A percentile compares a stretch with the other conserved stretches of the same genome.
Conservation (phyloP, 2,329 filamentous ascomycete genomes). For the Cytospora schulzeri region DNA sequence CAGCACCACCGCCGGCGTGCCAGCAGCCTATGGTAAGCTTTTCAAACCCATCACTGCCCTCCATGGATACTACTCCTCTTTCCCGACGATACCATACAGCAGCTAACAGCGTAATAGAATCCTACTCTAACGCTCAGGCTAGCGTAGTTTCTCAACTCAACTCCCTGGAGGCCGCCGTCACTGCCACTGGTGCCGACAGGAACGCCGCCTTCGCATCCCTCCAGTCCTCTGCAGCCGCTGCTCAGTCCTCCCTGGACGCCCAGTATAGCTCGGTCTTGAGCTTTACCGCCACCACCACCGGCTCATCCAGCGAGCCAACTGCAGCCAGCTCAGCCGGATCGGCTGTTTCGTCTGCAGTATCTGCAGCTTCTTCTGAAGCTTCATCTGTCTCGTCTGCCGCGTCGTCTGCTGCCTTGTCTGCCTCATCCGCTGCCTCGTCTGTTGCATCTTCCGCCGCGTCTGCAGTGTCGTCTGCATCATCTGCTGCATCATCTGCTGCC, state of each 20-base stretch:
- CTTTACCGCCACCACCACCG: slow-evolving; percentile 1
- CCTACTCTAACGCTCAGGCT: slow-evolving; percentile 14
- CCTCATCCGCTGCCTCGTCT: neutral
- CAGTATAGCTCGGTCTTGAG: slow-evolving; percentile 11
- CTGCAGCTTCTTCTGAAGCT: neutral
- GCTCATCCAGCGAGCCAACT: neutral
- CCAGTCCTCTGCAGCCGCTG: slow-evolving; percentile 16
- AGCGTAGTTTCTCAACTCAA: slow-evolving; percentile 7
- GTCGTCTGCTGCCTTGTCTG: neutral
- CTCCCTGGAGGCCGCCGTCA: slow-evolving; percentile 14
- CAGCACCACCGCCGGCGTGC: neutral
- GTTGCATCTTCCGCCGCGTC: neutral
- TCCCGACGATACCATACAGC: neutral
- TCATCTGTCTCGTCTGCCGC: neutral
- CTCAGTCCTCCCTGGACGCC: slow-evolving; percentile 5
- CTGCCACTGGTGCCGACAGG: slow-evolving; percentile 11
- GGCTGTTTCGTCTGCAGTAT: neutral
- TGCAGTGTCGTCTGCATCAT: too few relatives aligned
- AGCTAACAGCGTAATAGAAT: slow-evolving; percentile 4
- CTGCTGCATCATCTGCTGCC: too few relatives aligned
- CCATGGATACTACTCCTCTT: neutral
- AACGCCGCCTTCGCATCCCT: slow-evolving; percentile 17
- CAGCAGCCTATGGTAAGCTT: neutral
- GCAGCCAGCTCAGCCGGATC: slow-evolving; percentile 1
- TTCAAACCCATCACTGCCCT: neutral